phyloP scores from a whole-genome alignment of 805 yeast genomes.

The Grigorovia transvaalensis region DNA sequence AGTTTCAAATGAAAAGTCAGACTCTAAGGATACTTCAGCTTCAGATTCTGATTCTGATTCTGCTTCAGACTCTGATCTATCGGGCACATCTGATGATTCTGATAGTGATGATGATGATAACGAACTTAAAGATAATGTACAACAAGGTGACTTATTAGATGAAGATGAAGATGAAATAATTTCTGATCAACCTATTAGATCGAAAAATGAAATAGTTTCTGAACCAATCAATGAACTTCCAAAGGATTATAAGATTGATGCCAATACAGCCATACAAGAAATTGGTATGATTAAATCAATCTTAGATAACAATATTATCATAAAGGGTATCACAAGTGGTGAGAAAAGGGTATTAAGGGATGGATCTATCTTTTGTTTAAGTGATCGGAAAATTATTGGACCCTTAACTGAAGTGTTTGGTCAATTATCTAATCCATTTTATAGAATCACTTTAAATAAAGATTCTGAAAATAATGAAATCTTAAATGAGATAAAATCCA shows the following conservation, averaged over 20 bases:
- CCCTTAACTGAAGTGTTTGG: slow-evolving; percentile 85
- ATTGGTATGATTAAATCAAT: slow-evolving; percentile 61
- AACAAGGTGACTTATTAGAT: slow-evolving; percentile 14
- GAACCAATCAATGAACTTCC: slow-evolving; percentile 64
- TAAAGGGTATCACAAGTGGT: slow-evolving; percentile 68
- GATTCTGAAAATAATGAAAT: slow-evolving; percentile 3
- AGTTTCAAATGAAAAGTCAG: slow-evolving; percentile 1
- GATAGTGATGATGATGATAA: neutral
- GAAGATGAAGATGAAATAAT: slow-evolving; percentile 38
- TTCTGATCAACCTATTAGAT: slow-evolving; percentile 54
- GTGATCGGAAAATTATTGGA: slow-evolving; percentile 61
- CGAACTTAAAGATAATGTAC: slow-evolving; percentile 10
- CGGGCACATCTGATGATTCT: no score
- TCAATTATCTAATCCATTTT: slow-evolving; percentile 68
- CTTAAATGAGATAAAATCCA: slow-evolving; percentile 23
- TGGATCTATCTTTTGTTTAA: slow-evolving; percentile 68
- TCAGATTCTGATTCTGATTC: slow-evolving; percentile 17
- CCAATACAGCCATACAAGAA: slow-evolving; percentile 54
- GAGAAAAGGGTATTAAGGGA: slow-evolving; percentile 78
- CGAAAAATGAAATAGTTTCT: slow-evolving; percentile 66
- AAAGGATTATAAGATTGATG: slow-evolving; percentile 47
- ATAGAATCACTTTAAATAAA: slow-evolving; percentile 38
- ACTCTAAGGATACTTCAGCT: neutral
- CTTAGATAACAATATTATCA: slow-evolving; percentile 61
- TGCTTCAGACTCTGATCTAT: slow-evolving; percentile 3